Evolutionary conservation across 1,284 basidiomycete genomes (phyloP).

Genomic region (Trametes sp.): DNA sequence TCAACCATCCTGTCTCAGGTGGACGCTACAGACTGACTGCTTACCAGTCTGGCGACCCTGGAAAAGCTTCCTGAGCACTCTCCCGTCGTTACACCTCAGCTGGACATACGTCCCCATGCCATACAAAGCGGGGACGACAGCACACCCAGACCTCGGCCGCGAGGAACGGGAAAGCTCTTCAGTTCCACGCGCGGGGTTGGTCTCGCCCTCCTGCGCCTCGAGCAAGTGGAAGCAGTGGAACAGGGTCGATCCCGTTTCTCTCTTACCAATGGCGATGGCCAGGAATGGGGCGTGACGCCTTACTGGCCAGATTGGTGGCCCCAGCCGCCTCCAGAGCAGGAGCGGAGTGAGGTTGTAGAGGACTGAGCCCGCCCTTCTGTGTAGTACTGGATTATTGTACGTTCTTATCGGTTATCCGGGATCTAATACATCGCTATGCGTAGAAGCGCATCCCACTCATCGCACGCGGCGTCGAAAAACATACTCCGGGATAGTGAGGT

Average conservation of each 20-base stretch:
- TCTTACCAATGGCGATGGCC: constrained; percentile 42
- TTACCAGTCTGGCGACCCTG: constrained; percentile 6
- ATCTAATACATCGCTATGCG: background rate
- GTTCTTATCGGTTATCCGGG: background rate
- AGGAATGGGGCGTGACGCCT: constrained; percentile 54
- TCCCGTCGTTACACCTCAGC: constrained; percentile 34
- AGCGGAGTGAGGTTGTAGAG: background rate
- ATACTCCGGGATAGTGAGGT: no score
- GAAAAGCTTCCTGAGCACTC: constrained; percentile 7
- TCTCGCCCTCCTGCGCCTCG: constrained; percentile 75
- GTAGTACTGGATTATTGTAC: background rate
- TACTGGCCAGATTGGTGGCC: constrained; percentile 83
- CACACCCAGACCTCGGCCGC: constrained; percentile 50
- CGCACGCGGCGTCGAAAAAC: background rate
- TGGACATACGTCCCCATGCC: constrained; percentile 32
- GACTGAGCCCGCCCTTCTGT: background rate
- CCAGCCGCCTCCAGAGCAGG: constrained; percentile 6
- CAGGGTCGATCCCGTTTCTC: constrained; percentile 51
- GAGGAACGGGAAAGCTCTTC: constrained; percentile 74
- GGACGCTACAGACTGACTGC: background rate
- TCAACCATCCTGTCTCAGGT: background rate
- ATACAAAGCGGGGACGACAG: constrained; percentile 23
- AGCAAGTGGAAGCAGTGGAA: constrained; percentile 56
- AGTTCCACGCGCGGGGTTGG: constrained; percentile 64
- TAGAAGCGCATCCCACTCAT: background rate